phyloP scores from a whole-genome alignment of 768 basidiomycete genomes.

The Trametes villosa region DNA sequence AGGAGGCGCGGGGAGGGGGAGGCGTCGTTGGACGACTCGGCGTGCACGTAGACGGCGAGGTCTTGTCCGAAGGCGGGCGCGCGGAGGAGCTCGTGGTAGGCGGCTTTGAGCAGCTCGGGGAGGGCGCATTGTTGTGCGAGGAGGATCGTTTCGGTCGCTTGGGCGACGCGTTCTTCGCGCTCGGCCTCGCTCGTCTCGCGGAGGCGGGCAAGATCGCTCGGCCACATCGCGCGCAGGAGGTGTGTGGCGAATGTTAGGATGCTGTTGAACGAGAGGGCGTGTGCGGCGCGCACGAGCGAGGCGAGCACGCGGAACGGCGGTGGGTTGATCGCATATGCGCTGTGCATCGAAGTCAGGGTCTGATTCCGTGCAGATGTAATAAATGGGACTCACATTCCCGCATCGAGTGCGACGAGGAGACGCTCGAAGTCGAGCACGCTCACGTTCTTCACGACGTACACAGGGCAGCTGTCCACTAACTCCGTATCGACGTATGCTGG shows the following conservation, averaged over 20 bases:
- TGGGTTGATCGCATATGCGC: slow-evolving; percentile 30
- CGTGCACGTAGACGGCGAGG: slow-evolving; percentile 1
- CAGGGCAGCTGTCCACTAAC: slow-evolving; percentile 23
- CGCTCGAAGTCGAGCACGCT: slow-evolving; percentile 38
- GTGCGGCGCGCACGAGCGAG: slow-evolving; percentile 42
- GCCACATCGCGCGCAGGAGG: slow-evolving; percentile 39
- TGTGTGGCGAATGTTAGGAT: slow-evolving; percentile 36
- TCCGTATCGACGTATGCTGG: neutral
- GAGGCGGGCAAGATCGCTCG: slow-evolving; percentile 29
- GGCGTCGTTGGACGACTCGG: slow-evolving; percentile 1
- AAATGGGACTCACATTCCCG: slow-evolving; percentile 34
- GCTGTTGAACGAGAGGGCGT: slow-evolving; percentile 36
- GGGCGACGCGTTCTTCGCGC: slow-evolving; percentile 1
- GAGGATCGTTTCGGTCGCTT: slow-evolving; percentile 37
- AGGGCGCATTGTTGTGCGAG: slow-evolving; percentile 38
- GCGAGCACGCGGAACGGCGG: slow-evolving; percentile 38
- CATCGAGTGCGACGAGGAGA: slow-evolving; percentile 38
- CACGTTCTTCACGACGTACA: slow-evolving; percentile 32
- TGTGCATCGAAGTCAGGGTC: neutral
- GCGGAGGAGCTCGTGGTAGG: slow-evolving; percentile 47
- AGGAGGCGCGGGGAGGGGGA: neutral
- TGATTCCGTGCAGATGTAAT: neutral
- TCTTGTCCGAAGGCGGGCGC: slow-evolving; percentile 34
- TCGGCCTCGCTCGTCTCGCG: neutral
- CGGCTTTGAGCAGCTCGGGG: slow-evolving; percentile 39